Evolutionary conservation across 345 rosid genomes (phyloP).

Genomic region (Noccaea caerulescens): DNA sequence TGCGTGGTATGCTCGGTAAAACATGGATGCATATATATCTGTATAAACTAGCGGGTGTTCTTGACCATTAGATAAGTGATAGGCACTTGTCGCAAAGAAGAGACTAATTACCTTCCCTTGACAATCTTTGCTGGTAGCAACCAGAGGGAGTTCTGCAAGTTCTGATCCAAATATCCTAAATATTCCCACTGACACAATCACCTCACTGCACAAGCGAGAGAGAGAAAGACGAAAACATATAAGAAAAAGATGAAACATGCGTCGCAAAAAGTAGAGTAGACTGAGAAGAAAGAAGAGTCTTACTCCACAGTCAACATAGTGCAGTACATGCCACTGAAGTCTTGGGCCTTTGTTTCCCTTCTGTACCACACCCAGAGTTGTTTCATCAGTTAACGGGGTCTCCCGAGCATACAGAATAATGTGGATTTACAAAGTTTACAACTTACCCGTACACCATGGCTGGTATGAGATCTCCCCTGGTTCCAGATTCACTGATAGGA

Average conservation of each 20-base stretch:
- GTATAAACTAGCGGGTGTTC: no score
- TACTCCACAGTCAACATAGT: conserved; percentile 82
- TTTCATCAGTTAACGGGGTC: conserved; percentile 4
- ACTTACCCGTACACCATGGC: conserved; percentile 86
- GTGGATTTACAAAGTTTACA: conserved; percentile 1
- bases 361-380: conserved; percentile 47
- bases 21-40: no score
- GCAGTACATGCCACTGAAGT: conserved; percentile 85
- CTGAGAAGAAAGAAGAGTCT: conserved; percentile 38
- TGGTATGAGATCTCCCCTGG: conserved; percentile 76
- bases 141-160: conserved; percentile 91
- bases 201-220: conserved; percentile 60
- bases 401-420: background rate
- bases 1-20: background rate
- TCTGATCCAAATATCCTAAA: conserved; percentile 82
- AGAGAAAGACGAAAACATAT: background rate
- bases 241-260: background rate
- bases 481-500: conserved; percentile 73
- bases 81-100: background rate
- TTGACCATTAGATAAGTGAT: no score
- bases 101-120: conserved; percentile 71
- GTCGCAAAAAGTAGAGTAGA: background rate
- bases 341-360: conserved; percentile 64
- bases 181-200: conserved; percentile 75
- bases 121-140: conserved; percentile 68